Percentiles rank a stretch among this genome's conserved stretches.
These are phyloP conservation scores for Baeospora myosura DNA, from an alignment of 1,284 basidiomycete species.

Conservation along the genomic window DNA sequence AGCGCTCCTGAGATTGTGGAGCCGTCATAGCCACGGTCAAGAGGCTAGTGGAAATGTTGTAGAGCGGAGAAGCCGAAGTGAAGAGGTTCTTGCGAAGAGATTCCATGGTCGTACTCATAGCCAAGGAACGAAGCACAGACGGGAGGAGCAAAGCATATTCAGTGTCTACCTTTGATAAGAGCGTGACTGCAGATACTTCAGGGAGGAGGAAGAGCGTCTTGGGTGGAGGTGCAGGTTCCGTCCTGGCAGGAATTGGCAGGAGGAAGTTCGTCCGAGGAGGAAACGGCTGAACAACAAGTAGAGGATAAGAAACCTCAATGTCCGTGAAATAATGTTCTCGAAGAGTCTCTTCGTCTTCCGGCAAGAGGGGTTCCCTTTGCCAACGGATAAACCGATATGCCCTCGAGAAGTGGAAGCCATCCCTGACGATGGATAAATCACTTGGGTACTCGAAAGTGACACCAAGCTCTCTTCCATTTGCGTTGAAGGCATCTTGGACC, in stretches of 20 bases:
- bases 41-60: constrained; percentile 36
- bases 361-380: constrained; percentile 32
- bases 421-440: constrained; percentile 46
- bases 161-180: constrained; percentile 44
- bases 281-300: constrained; percentile 45
- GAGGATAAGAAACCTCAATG: constrained; percentile 44
- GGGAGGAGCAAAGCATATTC: constrained; percentile 54
- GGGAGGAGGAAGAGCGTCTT: constrained; percentile 36
- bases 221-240: constrained; percentile 12
- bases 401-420: constrained; percentile 37
- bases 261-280: constrained; percentile 58
- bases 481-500: constrained; percentile 19
- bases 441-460: constrained; percentile 35
- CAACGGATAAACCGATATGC: constrained; percentile 48
- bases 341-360: constrained; percentile 47
- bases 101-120: constrained; percentile 39
- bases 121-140: constrained; percentile 53
- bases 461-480: constrained; percentile 39
- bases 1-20: constrained; percentile 47
- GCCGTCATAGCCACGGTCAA: constrained; percentile 53
- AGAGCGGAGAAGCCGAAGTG: constrained; percentile 27
- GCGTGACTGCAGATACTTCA: constrained; percentile 32
- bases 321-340: constrained; percentile 23
- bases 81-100: constrained; percentile 45
- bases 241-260: constrained; percentile 30